A percentile compares a stretch with the other conserved stretches of the same genome.
phyloP scores from a whole-genome alignment of 305 asterid species.

The Rubia balearica region DNA sequence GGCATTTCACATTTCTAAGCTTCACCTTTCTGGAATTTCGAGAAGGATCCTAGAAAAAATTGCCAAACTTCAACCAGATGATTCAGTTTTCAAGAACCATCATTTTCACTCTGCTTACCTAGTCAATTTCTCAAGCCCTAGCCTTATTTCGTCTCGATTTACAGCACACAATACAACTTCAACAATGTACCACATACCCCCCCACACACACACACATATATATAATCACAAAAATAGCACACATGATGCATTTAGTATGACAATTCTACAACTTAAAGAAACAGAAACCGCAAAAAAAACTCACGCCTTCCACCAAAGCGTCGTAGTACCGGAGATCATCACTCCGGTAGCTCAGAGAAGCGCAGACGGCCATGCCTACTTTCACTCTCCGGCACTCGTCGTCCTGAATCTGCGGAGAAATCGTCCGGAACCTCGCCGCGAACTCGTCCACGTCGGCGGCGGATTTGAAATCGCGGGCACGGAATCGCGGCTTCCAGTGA shows the following conservation, averaged over 20 bases:
- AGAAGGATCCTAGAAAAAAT: background rate
- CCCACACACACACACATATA: too few relatives aligned
- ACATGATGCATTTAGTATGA: background rate
- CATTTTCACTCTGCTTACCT: background rate
- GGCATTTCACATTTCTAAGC: background rate
- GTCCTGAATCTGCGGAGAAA: slow-evolving; percentile 49
- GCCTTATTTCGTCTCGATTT: too few relatives aligned
- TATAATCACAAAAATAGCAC: background rate
- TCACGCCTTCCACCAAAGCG: slow-evolving; percentile 48
- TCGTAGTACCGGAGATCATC: slow-evolving; percentile 47
- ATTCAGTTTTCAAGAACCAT: background rate
- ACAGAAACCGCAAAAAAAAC: background rate
- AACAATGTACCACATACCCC: too few relatives aligned
- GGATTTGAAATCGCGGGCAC: slow-evolving; percentile 22
- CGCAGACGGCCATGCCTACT: slow-evolving; percentile 39
- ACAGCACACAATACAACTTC: too few relatives aligned
- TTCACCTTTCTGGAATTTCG: background rate
- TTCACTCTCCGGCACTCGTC: slow-evolving; percentile 25
- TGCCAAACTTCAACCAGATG: background rate
- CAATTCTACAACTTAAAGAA: too few relatives aligned
- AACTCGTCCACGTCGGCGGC: slow-evolving; percentile 33
- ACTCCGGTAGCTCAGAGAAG: slow-evolving; percentile 23
- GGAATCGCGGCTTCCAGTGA: slow-evolving; percentile 15
- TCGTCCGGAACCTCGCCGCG: slow-evolving; percentile 36
- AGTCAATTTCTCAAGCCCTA: background rate